phyloP scores from a whole-genome alignment of 2,329 filamentous ascomycete genomes.

The Monosporascus ibericus region DNA sequence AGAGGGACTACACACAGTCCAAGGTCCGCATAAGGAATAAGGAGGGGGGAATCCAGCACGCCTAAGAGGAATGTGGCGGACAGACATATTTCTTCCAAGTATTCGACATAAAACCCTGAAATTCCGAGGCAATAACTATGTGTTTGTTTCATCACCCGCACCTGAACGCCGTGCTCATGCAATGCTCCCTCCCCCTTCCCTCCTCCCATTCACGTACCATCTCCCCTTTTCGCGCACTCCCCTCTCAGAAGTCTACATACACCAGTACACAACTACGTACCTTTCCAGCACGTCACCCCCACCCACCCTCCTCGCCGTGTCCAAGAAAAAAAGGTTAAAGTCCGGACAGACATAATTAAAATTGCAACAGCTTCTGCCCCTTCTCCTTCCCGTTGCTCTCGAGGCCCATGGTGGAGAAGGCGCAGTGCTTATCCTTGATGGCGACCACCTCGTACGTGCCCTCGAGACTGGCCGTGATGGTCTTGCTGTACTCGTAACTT shows the following conservation, averaged over 20 bases:
- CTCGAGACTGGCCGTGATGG: constrained; percentile 81
- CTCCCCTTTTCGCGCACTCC: neutral
- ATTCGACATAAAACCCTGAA: no score
- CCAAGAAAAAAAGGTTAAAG: neutral
- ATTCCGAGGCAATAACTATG: neutral
- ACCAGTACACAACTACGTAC: neutral
- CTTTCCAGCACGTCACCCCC: neutral
- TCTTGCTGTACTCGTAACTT: constrained; percentile 75
- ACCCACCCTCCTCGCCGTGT: neutral
- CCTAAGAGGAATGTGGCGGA: neutral
- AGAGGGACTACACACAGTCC: no score
- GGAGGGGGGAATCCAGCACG: no score
- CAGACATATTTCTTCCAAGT: constrained; percentile 3
- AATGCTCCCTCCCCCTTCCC: constrained; percentile 8
- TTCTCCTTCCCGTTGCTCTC: constrained; percentile 39
- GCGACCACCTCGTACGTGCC: constrained; percentile 96
- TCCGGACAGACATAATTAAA: neutral
- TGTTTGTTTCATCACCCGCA: neutral
- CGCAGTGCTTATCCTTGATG: constrained; percentile 90
- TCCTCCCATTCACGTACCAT: neutral
- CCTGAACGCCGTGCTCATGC: constrained; percentile 26
- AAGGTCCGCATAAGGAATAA: no score
- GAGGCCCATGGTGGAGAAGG: constrained; percentile 69
- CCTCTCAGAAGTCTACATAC: neutral
- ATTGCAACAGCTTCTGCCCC: constrained; percentile 33